These are phyloP conservation scores for Diutina rugosa DNA, from an alignment of 1,139 yeast genomes.

Conservation along the genomic window DNA sequence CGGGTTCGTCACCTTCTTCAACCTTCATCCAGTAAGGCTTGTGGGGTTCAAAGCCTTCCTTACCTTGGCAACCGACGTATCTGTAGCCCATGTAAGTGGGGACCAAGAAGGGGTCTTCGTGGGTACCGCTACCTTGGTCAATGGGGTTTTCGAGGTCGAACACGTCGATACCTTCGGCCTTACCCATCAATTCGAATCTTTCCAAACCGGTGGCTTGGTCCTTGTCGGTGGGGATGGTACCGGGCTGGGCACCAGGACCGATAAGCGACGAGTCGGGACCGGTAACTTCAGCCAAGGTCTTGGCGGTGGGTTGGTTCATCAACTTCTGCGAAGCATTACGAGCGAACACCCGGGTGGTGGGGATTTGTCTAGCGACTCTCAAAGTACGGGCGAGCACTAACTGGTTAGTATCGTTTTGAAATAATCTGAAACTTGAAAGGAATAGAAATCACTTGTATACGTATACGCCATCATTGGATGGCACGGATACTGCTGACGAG, in stretches of 20 bases:
- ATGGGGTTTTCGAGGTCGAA: constrained; percentile 88
- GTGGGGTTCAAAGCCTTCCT: constrained; percentile 71
- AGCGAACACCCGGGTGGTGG: constrained; percentile 1
- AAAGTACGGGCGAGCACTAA: constrained; percentile 2
- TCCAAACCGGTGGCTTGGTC: constrained; percentile 98
- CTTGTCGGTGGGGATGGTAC: constrained; percentile 80
- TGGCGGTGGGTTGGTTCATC: constrained; percentile 32
- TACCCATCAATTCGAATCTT: constrained; percentile 90
- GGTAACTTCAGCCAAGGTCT: constrained; percentile 60
- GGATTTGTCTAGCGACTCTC: constrained; percentile 2
- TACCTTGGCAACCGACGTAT: constrained; percentile 96
- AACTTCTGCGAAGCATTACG: constrained; percentile 1
- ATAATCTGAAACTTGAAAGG: background rate
- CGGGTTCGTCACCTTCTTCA: constrained; percentile 55
- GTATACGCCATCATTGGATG: background rate
- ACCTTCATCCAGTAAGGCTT: constrained; percentile 91
- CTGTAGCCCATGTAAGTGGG: constrained; percentile 90
- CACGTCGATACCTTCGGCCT: constrained; percentile 89
- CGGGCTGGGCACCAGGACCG: constrained; percentile 80
- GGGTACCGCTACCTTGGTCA: constrained; percentile 78
- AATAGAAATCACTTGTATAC: background rate
- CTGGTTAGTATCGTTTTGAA: background rate
- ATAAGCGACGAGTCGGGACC: constrained; percentile 65
- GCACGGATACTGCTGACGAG: background rate
- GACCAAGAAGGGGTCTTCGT: constrained; percentile 69